Percentiles rank a stretch among this genome's conserved stretches.
These are phyloP conservation scores for Suillus bovinus DNA, from an alignment of 768 basidiomycete species.

Conservation along the genomic window DNA sequence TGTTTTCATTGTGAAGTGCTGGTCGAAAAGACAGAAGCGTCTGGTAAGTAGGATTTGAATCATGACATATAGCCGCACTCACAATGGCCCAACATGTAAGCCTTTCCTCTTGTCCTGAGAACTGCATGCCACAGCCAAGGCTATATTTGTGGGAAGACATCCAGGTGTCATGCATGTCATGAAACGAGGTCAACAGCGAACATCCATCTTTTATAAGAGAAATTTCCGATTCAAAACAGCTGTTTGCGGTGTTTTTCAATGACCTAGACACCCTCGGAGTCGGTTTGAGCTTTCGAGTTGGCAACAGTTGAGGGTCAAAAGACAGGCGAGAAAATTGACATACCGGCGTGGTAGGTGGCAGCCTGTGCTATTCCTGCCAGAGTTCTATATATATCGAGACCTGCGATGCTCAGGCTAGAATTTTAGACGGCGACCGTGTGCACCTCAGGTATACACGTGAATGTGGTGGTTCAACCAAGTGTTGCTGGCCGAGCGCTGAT, in stretches of 20 bases:
- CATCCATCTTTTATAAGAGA: neutral
- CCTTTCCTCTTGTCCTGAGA: neutral
- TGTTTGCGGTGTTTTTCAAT: neutral
- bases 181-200: neutral
- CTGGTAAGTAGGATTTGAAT: no score
- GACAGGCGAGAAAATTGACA: neutral
- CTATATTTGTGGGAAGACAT: neutral
- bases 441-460: neutral
- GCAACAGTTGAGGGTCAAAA: neutral
- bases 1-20: neutral
- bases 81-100: neutral
- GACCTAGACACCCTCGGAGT: neutral
- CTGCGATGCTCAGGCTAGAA: neutral
- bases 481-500: neutral
- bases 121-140: neutral
- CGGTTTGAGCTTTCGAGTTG: neutral
- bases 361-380: neutral
- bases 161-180: no score
- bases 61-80: neutral
- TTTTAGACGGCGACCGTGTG: neutral
- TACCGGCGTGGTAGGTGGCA: neutral
- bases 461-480: neutral
- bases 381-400: neutral
- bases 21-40: neutral
- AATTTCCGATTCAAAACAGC: neutral